A percentile compares a stretch with the other conserved stretches of the same genome.
Conservation (phyloP, 169 alveolate species). For the Plasmodium fragile region DNA sequence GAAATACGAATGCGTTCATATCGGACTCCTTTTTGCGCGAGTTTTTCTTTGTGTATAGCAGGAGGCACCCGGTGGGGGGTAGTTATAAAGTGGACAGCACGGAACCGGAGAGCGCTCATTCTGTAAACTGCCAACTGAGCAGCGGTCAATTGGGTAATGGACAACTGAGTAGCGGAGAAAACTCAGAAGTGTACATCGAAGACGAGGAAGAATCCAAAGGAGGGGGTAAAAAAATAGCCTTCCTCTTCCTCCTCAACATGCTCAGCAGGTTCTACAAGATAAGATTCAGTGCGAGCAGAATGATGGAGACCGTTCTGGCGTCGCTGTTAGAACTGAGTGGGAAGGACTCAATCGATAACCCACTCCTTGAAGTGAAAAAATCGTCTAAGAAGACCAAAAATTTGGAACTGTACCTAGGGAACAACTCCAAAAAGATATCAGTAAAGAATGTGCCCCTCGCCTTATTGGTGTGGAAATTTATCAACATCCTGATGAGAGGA, state of each 20-base stretch:
- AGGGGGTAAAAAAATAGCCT: constrained; percentile 1
- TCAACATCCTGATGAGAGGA: constrained; percentile 57
- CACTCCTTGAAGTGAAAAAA: constrained; percentile 11
- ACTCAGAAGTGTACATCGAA: constrained; percentile 22
- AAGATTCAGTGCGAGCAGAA: constrained; percentile 32
- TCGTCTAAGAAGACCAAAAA: constrained; percentile 43
- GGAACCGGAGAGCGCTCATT: neutral
- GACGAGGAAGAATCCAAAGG: constrained; percentile 17
- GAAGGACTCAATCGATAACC: constrained; percentile 19
- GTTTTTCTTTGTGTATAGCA: constrained; percentile 53
- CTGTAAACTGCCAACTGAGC: neutral
- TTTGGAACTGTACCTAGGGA: constrained; percentile 29
- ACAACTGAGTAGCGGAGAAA: neutral
- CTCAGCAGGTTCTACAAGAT: constrained; percentile 56
- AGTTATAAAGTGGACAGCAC: neutral
- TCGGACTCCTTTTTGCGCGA: constrained; percentile 52
- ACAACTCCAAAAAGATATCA: constrained; percentile 17
- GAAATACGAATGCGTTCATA: constrained; percentile 32
- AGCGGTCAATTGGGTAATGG: neutral
- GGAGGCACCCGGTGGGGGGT: neutral
- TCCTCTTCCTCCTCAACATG: constrained; percentile 47
- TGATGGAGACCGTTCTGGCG: constrained; percentile 21
- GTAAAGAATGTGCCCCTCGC: constrained; percentile 62
- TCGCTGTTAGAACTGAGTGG: constrained; percentile 18
- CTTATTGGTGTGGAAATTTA: constrained; percentile 58